phyloP scores from a whole-genome alignment of 1,284 basidiomycete genomes.

The Bondarzewia mesenterica region DNA sequence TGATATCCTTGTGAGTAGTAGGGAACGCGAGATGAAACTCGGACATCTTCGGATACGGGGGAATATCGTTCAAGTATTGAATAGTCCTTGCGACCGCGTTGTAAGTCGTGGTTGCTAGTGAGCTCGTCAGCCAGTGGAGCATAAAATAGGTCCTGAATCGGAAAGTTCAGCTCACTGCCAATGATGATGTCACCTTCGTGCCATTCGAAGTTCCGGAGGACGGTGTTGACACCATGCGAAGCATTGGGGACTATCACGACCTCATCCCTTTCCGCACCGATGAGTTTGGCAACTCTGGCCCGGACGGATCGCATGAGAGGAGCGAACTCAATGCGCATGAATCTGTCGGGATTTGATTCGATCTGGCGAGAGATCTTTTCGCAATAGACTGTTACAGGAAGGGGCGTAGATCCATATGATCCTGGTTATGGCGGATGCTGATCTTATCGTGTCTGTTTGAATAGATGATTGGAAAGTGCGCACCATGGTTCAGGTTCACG shows the following conservation, averaged over 20 bases:
- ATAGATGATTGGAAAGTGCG: constrained; percentile 9
- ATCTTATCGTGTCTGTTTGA: not conserved
- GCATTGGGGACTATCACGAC: constrained; percentile 62
- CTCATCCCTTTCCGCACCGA: constrained; percentile 55
- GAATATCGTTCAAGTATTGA: constrained; percentile 51
- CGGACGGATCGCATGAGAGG: constrained; percentile 10
- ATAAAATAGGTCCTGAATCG: too few relatives aligned
- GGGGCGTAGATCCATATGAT: constrained; percentile 62
- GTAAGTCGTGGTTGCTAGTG: constrained; percentile 62
- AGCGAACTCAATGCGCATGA: constrained; percentile 19
- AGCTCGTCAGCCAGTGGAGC: not conserved
- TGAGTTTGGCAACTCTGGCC: constrained; percentile 44
- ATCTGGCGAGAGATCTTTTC: constrained; percentile 35
- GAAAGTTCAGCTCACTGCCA: constrained; percentile 26
- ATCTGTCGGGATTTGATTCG: constrained; percentile 60
- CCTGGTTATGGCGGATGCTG: constrained; percentile 28
- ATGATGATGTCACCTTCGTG: constrained; percentile 41
- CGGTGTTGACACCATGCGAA: constrained; percentile 59
- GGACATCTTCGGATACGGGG: constrained; percentile 44
- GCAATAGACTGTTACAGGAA: constrained; percentile 47
- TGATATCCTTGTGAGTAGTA: constrained; percentile 49
- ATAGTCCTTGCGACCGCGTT: constrained; percentile 47
- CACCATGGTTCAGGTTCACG: constrained; percentile 61
- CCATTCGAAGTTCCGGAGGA: constrained; percentile 57
- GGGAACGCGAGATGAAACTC: constrained; percentile 56